A percentile compares a stretch with the other conserved stretches of the same genome.
Conservation (phyloP, 257 asterid genomes). For the Cinchona pubescens region DNA sequence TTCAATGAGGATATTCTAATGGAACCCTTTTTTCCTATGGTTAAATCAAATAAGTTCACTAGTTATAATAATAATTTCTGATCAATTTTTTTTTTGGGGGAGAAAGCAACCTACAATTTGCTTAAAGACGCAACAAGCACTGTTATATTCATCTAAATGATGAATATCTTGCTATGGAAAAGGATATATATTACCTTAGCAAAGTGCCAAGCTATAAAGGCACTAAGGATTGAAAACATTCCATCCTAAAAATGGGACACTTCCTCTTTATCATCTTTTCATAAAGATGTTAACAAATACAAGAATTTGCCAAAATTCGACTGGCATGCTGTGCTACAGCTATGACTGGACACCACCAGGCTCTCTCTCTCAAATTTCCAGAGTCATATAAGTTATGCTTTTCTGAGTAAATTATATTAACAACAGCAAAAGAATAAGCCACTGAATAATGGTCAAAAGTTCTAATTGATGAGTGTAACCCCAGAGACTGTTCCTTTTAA, state of each 20-base stretch:
- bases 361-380: slow-evolving; percentile 12
- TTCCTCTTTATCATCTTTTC: slow-evolving; percentile 35
- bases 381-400: background rate
- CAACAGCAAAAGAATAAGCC: slow-evolving; percentile 9
- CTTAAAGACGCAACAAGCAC: background rate
- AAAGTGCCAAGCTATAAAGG: slow-evolving; percentile 18
- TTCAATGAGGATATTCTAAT: background rate
- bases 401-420: background rate
- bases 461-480: slow-evolving; percentile 18
- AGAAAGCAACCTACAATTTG: slow-evolving; percentile 12
- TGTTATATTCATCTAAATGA: slow-evolving; percentile 16
- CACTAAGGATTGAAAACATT: slow-evolving; percentile 17
- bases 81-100: slow-evolving; percentile 2
- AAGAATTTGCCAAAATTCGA: slow-evolving; percentile 17
- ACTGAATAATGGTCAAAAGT: slow-evolving; percentile 28
- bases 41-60: background rate
- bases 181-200: slow-evolving; percentile 9
- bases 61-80: slow-evolving; percentile 6
- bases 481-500: slow-evolving; percentile 20
- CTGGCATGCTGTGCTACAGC: slow-evolving; percentile 24
- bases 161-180: background rate
- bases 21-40: background rate
- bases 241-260: slow-evolving; percentile 24
- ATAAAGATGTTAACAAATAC: slow-evolving; percentile 33
- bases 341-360: slow-evolving; percentile 30